Evolutionary conservation across 2,329 filamentous ascomycete genomes (phyloP).

Genomic region (Trichoderma oligosporum): DNA sequence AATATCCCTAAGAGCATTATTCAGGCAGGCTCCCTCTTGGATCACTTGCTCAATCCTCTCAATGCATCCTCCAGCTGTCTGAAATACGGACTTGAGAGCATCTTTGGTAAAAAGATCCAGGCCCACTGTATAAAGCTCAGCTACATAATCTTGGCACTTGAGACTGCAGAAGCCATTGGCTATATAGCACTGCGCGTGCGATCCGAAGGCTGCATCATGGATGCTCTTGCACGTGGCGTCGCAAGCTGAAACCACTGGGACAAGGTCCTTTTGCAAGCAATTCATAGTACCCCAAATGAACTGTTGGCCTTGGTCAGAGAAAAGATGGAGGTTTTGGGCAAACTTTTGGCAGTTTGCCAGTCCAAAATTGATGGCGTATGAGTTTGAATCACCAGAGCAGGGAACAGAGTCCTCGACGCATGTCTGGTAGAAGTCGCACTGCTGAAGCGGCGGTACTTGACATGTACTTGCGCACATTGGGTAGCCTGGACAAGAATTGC

Average conservation of each 20-base stretch:
- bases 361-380: conserved; percentile 12
- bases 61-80: conserved; percentile 2
- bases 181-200: conserved; percentile 14
- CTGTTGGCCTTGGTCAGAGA: not conserved
- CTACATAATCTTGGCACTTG: conserved; percentile 4
- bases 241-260: conserved; percentile 6
- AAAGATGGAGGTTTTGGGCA: conserved; percentile 6
- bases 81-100: conserved; percentile 6
- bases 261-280: conserved; percentile 14
- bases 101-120: conserved; percentile 12
- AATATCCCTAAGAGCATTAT: conserved; percentile 1
- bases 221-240: conserved; percentile 14
- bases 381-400: not conserved
- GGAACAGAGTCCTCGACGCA: conserved; percentile 13
- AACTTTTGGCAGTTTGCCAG: conserved; percentile 14
- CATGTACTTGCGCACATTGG: conserved; percentile 11
- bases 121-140: conserved; percentile 10
- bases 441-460: not conserved
- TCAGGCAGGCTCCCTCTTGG: conserved; percentile 12
- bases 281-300: conserved; percentile 19
- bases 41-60: conserved; percentile 6
- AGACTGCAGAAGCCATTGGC: conserved; percentile 16
- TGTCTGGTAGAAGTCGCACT: conserved; percentile 15
- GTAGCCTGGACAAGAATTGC: not conserved
- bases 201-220: conserved; percentile 11